phyloP scores from a whole-genome alignment of 208 protist genomes.

The Leishmania mexicana region DNA sequence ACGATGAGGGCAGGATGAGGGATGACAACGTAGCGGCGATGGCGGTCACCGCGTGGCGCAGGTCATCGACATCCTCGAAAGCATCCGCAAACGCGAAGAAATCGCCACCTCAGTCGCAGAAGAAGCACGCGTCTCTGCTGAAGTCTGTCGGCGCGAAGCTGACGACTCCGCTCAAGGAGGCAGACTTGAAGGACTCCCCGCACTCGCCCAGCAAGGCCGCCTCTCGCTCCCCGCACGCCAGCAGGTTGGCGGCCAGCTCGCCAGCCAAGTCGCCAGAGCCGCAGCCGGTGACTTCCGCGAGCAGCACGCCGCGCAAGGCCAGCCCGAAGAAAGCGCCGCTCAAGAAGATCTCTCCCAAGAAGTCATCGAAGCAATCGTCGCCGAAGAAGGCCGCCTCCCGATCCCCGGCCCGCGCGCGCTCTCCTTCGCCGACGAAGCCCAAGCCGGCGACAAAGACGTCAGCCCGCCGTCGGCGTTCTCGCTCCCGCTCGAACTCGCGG shows the following conservation, averaged over 20 bases:
- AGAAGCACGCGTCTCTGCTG: slow-evolving; percentile 21
- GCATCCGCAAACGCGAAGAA: slow-evolving; percentile 34
- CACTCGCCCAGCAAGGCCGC: background rate
- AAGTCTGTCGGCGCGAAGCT: slow-evolving; percentile 25
- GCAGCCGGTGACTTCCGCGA: background rate
- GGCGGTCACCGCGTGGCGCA: slow-evolving; percentile 11
- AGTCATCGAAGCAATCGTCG: background rate
- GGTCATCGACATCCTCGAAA: slow-evolving; percentile 7
- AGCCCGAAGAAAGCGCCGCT: slow-evolving; percentile 15
- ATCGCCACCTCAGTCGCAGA: slow-evolving; percentile 13
- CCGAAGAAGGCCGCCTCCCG: slow-evolving; percentile 14
- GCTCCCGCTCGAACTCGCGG: slow-evolving; percentile 9
- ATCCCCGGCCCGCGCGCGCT: slow-evolving; percentile 22
- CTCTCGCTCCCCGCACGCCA: slow-evolving; percentile 11
- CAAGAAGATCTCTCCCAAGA: slow-evolving; percentile 10
- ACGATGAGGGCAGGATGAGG: slow-evolving; percentile 73
- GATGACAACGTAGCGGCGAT: slow-evolving; percentile 12
- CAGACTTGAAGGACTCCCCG: background rate
- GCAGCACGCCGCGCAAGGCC: slow-evolving; percentile 18
- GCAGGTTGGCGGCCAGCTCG: slow-evolving; percentile 8
- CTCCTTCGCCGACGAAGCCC: slow-evolving; percentile 30
- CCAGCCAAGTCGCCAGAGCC: slow-evolving; percentile 12
- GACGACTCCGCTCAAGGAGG: slow-evolving; percentile 16
- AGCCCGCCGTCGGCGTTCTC: slow-evolving; percentile 12
- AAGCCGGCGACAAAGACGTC: slow-evolving; percentile 14